These are phyloP conservation scores for Coemansia aciculifera DNA, from an alignment of 192 early-diverging fungal genomes.

Conservation along the genomic window DNA sequence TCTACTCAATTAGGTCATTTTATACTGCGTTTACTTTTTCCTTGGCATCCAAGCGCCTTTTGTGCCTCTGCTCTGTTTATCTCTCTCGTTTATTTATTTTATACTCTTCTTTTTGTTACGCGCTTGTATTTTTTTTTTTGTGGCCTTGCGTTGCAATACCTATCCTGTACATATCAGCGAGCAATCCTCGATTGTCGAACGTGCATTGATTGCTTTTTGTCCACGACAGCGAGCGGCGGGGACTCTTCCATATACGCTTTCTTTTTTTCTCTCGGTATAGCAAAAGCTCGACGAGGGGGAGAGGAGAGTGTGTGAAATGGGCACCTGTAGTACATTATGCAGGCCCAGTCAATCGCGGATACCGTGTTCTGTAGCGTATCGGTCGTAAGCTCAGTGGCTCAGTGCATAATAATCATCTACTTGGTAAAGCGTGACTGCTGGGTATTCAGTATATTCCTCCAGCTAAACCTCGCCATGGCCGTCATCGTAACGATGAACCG, in stretches of 20 bases:
- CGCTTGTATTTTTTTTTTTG: neutral
- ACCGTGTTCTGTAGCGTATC: constrained; percentile 52
- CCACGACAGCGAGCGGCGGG: neutral
- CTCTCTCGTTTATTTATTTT: constrained; percentile 5
- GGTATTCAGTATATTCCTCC: constrained; percentile 55
- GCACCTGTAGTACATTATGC: constrained; percentile 28
- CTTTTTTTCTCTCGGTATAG: neutral
- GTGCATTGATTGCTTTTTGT: neutral
- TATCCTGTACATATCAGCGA: neutral
- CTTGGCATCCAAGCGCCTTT: neutral
- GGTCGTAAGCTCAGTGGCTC: constrained; percentile 35
- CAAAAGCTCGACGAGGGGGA: neutral
- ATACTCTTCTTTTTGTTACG: neutral
- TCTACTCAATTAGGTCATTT: constrained; percentile 8
- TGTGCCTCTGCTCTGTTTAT: neutral
- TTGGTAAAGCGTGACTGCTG: constrained; percentile 48
- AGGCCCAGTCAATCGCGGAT: constrained; percentile 47
- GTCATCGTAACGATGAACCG: constrained; percentile 44
- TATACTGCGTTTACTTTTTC: neutral
- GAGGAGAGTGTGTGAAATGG: constrained; percentile 5
- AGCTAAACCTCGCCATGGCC: constrained; percentile 53
- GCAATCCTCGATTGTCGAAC: neutral
- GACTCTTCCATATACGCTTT: neutral
- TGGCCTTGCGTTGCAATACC: neutral
- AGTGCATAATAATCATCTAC: constrained; percentile 44